Evolutionary conservation across 805 yeast species (phyloP).

Genomic region (Saturnispora serradocipensis): DNA sequence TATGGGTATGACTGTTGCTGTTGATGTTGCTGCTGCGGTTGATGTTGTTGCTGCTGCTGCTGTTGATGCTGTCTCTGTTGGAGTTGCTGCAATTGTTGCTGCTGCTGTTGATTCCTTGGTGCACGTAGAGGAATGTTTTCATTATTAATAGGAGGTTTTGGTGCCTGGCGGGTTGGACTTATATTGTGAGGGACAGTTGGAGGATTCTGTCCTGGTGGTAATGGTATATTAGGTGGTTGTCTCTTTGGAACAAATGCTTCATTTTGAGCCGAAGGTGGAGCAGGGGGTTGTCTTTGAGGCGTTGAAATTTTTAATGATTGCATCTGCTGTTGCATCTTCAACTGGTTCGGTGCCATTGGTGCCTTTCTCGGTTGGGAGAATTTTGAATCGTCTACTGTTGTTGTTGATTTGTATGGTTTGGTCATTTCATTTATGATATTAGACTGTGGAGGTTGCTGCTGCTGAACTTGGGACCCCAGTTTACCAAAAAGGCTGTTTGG

Average conservation of each 20-base stretch:
- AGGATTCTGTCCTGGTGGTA: conserved; percentile 6
- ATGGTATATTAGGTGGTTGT: conserved; percentile 27
- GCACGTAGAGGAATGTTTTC: not conserved
- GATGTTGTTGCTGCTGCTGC: not conserved
- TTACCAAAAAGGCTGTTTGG: conserved; percentile 10
- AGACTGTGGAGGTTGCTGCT: conserved; percentile 4
- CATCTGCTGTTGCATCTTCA: conserved; percentile 12
- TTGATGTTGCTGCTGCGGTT: not conserved
- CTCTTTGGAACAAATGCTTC: conserved; percentile 29
- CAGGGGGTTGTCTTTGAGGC: conserved; percentile 6
- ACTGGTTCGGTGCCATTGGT: conserved; percentile 25
- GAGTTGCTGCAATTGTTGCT: not conserved
- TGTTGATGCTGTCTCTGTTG: not conserved
- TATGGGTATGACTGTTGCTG: conserved; percentile 13
- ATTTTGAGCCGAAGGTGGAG: not conserved
- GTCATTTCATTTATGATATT: conserved; percentile 24
- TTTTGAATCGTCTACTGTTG: conserved; percentile 12
- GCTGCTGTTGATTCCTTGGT: not conserved
- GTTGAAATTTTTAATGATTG: not conserved
- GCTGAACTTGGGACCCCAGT: conserved; percentile 9
- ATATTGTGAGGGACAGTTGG: not conserved
- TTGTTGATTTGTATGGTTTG: conserved; percentile 25
- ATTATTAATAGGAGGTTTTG: conserved; percentile 14
- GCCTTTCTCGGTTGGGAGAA: conserved; percentile 28
- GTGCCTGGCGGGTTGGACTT: conserved; percentile 10